Base-by-base conservation (phyloP, 2,329 filamentous ascomycete genomes). In the Fusarium humuli region DNA sequence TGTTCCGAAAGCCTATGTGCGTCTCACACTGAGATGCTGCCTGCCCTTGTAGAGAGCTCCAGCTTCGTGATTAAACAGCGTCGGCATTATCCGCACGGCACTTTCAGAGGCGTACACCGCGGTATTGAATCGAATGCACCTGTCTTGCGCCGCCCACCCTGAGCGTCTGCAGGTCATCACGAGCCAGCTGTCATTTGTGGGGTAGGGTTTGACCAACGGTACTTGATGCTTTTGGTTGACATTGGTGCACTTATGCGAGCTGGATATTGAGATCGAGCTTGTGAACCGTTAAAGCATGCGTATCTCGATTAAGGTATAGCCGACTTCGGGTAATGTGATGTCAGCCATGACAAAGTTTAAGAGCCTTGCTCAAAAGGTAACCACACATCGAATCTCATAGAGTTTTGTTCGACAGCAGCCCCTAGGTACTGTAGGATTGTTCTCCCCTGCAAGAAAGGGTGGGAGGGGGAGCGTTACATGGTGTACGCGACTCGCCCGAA, bases 111-210 rank as follows among this genome's bases (percentile, higher is more conserved):
- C 20, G 49, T 22, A 50, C 32, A 30, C 32, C 10, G 46, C 29
- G 46, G 32, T 46, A 32, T 64, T 48, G 53, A 57, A 49, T 70
- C 44, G 41, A 46, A 49, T 54, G 59, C 49, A 34, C 32, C 40
- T 58, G 50, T 58, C 67, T 57, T 62, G 61, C 62, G 50, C 45
- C 48, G 50, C 30, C 45, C 63, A 63, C 49, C 49, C 56, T 49
- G 40, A 65, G 48, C 40, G 44, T 34, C 60, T 66, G 69, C 71
- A 70, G 56, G 69, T 49, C 57, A 69, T 73, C 71, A 69, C 57
- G 61, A 71, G 67, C 61, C 65, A 70, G 54, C 46, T 70, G 56
- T 68, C 69, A 54, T 60, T 55, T 65, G 62, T 70, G 69, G 68
- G 65, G 65, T 65, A 64, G 32, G 53, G 37, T 25, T 48, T 56